A percentile compares a stretch with the other conserved stretches of the same genome.
phyloP scores from a whole-genome alignment of 768 basidiomycete species.

The Bullera alba region DNA sequence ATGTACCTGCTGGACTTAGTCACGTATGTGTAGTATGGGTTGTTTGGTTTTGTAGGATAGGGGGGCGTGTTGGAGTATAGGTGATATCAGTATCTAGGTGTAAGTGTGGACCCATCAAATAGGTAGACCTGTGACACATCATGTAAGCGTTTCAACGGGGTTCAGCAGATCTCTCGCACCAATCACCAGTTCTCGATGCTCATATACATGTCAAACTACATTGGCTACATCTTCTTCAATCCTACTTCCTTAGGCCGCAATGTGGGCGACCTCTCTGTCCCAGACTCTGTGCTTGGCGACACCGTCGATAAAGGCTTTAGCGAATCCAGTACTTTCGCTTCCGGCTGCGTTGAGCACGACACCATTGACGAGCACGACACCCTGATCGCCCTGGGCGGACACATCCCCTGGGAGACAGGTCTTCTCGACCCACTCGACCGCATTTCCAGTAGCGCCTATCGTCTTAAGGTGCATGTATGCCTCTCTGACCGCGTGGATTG shows the following conservation, averaged over 20 bases:
- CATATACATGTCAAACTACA: too few species aligned
- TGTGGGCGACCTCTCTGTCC: conserved; percentile 43
- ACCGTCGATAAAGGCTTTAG: conserved; percentile 23
- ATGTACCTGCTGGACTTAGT: too few species aligned
- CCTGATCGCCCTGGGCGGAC: conserved; percentile 27
- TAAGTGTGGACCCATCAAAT: too few species aligned
- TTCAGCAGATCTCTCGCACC: too few species aligned
- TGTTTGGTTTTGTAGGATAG: too few species aligned
- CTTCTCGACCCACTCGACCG: conserved; percentile 46
- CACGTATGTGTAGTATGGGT: too few species aligned
- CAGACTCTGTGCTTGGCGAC: conserved; percentile 48
- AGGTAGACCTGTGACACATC: too few species aligned
- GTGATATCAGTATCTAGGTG: too few species aligned
- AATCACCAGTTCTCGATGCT: too few species aligned
- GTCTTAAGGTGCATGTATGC: conserved; percentile 80
- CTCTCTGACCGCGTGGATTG: conserved; percentile 75
- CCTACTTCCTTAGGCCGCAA: conserved; percentile 34
- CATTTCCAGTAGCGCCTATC: conserved; percentile 64
- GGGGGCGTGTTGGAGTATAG: too few species aligned
- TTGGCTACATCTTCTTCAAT: background rate
- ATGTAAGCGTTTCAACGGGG: too few species aligned
- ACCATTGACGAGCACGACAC: conserved; percentile 45
- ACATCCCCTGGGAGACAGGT: conserved; percentile 47
- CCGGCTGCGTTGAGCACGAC: conserved; percentile 40
- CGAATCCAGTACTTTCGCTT: background rate